Conservation (phyloP, 331 rosid species). For the Acacia pycnantha region DNA sequence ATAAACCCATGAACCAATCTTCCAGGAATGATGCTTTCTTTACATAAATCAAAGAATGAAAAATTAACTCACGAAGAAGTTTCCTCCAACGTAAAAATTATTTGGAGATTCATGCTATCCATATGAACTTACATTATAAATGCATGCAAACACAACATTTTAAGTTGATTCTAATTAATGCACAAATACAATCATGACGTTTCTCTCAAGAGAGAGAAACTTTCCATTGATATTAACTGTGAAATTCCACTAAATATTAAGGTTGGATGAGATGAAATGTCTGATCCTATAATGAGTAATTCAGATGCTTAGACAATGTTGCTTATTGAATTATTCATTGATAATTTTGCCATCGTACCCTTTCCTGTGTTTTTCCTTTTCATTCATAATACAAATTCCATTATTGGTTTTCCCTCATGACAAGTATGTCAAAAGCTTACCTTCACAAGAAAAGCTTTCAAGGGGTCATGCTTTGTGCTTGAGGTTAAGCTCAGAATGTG, state of each 20-base stretch:
- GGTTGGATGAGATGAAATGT: background rate
- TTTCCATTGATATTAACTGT: background rate
- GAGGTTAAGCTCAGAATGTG: conserved; percentile 75
- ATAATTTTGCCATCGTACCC: background rate
- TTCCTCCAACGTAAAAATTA: conserved; percentile 1
- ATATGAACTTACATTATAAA: background rate
- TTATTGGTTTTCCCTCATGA: background rate
- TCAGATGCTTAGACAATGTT: background rate
- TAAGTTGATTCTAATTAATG: background rate
- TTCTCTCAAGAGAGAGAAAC: background rate
- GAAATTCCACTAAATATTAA: background rate
- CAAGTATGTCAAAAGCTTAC: conserved; percentile 41
- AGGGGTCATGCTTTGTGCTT: conserved; percentile 51
- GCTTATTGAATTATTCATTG: background rate
- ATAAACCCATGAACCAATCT: conserved; percentile 72
- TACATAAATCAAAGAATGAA: conserved; percentile 4
- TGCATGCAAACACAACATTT: background rate
- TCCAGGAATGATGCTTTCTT: conserved; percentile 78
- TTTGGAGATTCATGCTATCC: conserved; percentile 4
- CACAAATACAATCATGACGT: background rate
- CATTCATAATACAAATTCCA: background rate
- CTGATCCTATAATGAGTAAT: background rate
- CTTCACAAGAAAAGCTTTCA: conserved; percentile 76
- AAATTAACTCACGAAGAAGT: conserved; percentile 12
- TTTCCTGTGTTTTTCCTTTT: background rate